phyloP scores from a whole-genome alignment of 164 flowering plant genomes.

The Vitis rupestris region DNA sequence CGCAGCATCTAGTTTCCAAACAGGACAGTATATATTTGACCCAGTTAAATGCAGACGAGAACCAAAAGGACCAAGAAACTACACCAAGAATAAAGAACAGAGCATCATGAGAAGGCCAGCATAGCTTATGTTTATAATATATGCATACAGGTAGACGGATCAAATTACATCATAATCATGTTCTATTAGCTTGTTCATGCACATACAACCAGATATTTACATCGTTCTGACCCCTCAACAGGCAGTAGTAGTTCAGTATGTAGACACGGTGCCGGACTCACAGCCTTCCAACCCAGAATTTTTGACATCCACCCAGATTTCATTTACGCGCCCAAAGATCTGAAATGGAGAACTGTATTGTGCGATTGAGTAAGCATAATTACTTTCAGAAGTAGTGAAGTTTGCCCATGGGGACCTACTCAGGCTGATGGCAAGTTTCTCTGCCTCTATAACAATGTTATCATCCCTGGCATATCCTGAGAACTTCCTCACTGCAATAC shows the following conservation, averaged over 20 bases:
- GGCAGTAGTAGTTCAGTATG: conserved; percentile 25
- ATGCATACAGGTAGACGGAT: too few species aligned
- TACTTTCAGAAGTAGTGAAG: conserved; percentile 42
- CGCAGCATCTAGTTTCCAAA: too few species aligned
- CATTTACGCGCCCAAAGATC: conserved; percentile 64
- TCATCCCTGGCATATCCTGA: conserved; percentile 74
- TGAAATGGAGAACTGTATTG: conserved; percentile 73
- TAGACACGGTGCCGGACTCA: conserved; percentile 29
- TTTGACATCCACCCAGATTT: conserved; percentile 75
- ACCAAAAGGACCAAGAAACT: too few species aligned
- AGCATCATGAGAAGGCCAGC: too few species aligned
- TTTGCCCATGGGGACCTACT: conserved; percentile 72
- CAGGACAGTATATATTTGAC: too few species aligned
- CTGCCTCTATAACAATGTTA: conserved; percentile 62
- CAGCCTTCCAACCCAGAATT: conserved; percentile 39
- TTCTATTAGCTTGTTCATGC: too few species aligned
- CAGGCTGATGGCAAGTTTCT: conserved; percentile 70
- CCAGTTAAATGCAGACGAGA: too few species aligned
- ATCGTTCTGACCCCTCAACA: not conserved
- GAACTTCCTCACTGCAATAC: conserved; percentile 74
- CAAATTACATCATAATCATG: too few species aligned
- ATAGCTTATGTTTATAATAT: too few species aligned
- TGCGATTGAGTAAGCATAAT: conserved; percentile 76
- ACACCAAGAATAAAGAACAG: too few species aligned
- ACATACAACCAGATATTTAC: too few species aligned